Conservation (phyloP, 225 moss, liverwort and hornwort species). For the Rhytidiadelphus loreus region DNA sequence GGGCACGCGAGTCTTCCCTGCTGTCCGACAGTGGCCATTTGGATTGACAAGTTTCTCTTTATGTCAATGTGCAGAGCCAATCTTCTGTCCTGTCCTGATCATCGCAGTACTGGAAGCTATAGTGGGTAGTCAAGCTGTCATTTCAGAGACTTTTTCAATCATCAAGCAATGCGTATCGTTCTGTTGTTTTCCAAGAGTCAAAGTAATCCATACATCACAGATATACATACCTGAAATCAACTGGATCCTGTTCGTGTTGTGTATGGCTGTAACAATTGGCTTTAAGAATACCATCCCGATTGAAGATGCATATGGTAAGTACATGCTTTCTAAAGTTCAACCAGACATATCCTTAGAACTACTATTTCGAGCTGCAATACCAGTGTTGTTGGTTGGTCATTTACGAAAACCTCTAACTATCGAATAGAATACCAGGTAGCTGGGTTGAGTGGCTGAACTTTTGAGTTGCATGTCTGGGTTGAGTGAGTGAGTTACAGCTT, state of each 20-base stretch:
- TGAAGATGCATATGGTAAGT: slow-evolving; percentile 74
- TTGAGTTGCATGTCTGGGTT: neutral
- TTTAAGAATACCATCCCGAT: slow-evolving; percentile 50
- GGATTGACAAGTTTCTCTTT: neutral
- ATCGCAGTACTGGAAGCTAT: slow-evolving; percentile 59
- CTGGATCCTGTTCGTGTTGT: slow-evolving; percentile 54
- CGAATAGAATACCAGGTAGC: neutral
- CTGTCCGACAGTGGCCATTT: neutral
- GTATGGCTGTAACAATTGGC: slow-evolving; percentile 47
- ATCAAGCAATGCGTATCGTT: slow-evolving; percentile 60
- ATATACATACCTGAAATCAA: slow-evolving; percentile 76
- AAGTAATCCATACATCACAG: slow-evolving; percentile 69
- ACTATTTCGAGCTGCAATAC: neutral
- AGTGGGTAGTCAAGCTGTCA: slow-evolving; percentile 79
- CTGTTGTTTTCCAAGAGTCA: slow-evolving; percentile 72
- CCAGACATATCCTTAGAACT: neutral
- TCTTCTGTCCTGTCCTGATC: slow-evolving; percentile 75
- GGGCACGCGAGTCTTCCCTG: neutral
- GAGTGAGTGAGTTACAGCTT: neutral
- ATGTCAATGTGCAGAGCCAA: slow-evolving; percentile 5
- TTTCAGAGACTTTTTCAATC: slow-evolving; percentile 72
- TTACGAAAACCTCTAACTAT: neutral
- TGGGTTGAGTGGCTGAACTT: neutral
- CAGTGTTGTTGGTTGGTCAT: neutral
- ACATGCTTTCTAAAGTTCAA: neutral